Evolutionary conservation across 2,329 filamentous ascomycete species (phyloP), one percentile per base, ranked within the genome.

Genomic region (Ploettnerulaceae sp.): DNA sequence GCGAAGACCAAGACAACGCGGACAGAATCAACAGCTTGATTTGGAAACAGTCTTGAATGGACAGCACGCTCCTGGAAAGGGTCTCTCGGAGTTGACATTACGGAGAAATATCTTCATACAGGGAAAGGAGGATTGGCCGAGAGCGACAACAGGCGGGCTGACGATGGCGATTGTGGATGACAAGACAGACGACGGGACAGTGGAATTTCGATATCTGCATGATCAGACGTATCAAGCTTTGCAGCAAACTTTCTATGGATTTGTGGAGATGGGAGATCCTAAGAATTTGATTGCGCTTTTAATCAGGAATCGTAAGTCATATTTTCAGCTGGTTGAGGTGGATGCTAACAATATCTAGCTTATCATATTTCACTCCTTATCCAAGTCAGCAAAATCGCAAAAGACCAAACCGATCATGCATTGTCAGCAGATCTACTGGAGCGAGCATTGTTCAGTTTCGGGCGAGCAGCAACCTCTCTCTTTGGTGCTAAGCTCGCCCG

Each of bases 281-380:
- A 84, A 94, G 66, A 76, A 82, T 45, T 78, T 98, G 69, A 81
- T 97, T 32, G 71, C 82, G 26, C 77, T 93, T 41, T 72, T 97
- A 2, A 76, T 80, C 52, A 72, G 74, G 56, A 82, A 89, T 58
- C 86, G 65, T 71, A 60, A 61, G 68, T 66, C 7, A 33, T 42
- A 20, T 29, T 14, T 7, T 12, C 29, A 40, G 12, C 39, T 17
- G 21, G 8, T 14, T 17, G 26, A 5, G 14, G 20, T 22, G n/a
- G n/a, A n/a, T 24, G 18, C 26, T 66, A 53, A 66, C 39, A 20
- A 15, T 17, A 21, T 7, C 42, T 49, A 79, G 76, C 91, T 3
- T 97, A 96, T 64, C 90, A 97, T 63, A 84, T 97, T 56, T 93
- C 89, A 1, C 90, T 88, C 2, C 76, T 97, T n/a, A 81, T 97